phyloP scores from a whole-genome alignment of 2,329 filamentous ascomycete species.

The Chaetomium olivaceum region DNA sequence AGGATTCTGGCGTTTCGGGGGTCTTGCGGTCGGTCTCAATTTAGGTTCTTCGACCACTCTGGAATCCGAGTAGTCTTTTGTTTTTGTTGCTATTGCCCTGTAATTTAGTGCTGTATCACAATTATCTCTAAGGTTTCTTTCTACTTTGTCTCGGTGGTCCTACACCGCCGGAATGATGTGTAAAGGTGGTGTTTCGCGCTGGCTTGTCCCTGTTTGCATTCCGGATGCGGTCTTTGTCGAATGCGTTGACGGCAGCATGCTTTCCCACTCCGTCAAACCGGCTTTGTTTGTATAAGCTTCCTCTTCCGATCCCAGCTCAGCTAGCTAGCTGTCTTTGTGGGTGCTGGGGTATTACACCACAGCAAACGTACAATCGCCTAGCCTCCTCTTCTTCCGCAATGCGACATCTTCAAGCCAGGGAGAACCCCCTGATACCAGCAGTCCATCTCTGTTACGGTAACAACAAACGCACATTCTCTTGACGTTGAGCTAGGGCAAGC shows the following conservation, averaged over 20 bases:
- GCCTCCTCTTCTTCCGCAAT: not conserved
- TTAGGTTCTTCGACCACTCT: not conserved
- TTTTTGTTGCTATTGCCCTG: not conserved
- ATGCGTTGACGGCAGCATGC: not conserved
- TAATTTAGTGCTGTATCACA: not conserved
- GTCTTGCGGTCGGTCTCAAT: not conserved
- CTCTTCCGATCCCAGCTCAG: not conserved
- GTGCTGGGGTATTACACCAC: not conserved
- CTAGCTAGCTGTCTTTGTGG: slow-evolving; percentile 1
- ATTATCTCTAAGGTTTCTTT: not conserved
- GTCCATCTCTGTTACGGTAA: not conserved
- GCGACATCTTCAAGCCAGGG: not conserved
- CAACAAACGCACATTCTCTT: not conserved
- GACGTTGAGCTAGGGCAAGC: not conserved
- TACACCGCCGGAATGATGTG: not conserved
- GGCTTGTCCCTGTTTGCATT: not conserved
- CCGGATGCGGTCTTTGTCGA: slow-evolving; percentile 14
- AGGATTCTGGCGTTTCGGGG: slow-evolving; percentile 1
- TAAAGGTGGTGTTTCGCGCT: not conserved
- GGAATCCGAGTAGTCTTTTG: not conserved
- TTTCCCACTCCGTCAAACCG: slow-evolving; percentile 12
- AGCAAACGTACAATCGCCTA: not conserved
- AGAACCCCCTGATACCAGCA: not conserved
- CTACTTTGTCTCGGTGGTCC: not conserved
- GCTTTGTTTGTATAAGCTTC: slow-evolving; percentile 11